Conservation (phyloP, 805 yeast genomes). For the Schizosaccharomyces cryophilus region DNA sequence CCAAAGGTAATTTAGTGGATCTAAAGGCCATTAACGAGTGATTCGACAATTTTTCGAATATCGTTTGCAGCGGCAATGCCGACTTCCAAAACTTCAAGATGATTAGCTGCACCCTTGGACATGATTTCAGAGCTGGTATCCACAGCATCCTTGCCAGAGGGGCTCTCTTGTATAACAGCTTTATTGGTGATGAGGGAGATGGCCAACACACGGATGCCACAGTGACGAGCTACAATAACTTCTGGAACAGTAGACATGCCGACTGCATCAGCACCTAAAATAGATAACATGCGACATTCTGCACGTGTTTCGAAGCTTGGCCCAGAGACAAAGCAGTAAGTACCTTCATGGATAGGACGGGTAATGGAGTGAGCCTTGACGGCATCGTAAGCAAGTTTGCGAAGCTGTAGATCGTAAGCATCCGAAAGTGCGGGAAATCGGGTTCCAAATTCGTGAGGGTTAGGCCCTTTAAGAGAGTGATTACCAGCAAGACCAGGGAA, state of each 20-base stretch:
- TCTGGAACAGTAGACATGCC: constrained; percentile 98
- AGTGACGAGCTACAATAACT: constrained; percentile 75
- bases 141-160: constrained; percentile 11
- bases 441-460: constrained; percentile 56
- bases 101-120: constrained; percentile 62
- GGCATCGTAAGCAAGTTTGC: constrained; percentile 33
- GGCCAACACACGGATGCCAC: constrained; percentile 62
- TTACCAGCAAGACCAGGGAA: constrained; percentile 75
- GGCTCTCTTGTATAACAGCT: constrained; percentile 34
- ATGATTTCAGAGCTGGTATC: constrained; percentile 10
- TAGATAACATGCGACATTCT: constrained; percentile 51
- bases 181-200: constrained; percentile 67
- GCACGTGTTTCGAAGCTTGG: constrained; percentile 89
- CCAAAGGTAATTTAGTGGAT: too few relatives aligned
- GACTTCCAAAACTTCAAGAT: constrained; percentile 69
- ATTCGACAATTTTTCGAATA: constrained; percentile 35
- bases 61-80: constrained; percentile 64
- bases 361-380: constrained; percentile 24
- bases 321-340: constrained; percentile 65
- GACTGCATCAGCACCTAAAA: constrained; percentile 74
- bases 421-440: constrained; percentile 73
- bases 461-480: constrained; percentile 74
- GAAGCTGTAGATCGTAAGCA: constrained; percentile 56
- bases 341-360: constrained; percentile 64
- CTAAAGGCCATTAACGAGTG: constrained; percentile 10